Conservation (phyloP, 192 early-diverging fungal species). For the Linnemannia exigua region DNA sequence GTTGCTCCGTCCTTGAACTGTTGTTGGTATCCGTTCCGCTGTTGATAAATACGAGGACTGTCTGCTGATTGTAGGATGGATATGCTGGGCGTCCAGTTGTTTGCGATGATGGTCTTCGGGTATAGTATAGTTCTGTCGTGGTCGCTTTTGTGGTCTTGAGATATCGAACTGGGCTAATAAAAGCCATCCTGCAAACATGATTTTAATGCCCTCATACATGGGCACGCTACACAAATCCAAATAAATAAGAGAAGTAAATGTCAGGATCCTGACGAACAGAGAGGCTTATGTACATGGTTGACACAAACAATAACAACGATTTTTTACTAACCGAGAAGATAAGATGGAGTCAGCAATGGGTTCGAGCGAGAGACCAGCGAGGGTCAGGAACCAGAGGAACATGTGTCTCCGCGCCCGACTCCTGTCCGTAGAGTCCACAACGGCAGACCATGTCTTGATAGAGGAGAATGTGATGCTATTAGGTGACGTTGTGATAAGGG, state of each 20-base stretch:
- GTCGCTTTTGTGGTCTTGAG: slow-evolving; percentile 3
- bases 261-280: not conserved
- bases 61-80: not conserved
- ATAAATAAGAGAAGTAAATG: too few relatives aligned
- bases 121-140: not conserved
- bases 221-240: slow-evolving; percentile 12
- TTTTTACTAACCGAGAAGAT: slow-evolving; percentile 11
- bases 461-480: slow-evolving; percentile 42
- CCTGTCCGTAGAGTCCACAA: slow-evolving; percentile 32
- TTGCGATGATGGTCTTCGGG: not conserved
- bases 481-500: not conserved
- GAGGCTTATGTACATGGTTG: not conserved
- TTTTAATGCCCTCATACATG: slow-evolving; percentile 39
- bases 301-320: not conserved
- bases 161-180: slow-evolving; percentile 35
- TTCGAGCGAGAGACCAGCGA: slow-evolving; percentile 38
- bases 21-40: not conserved
- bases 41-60: not conserved
- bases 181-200: slow-evolving; percentile 41
- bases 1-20: not conserved
- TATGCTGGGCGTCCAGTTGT: not conserved
- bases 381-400: slow-evolving; percentile 43
- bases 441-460: slow-evolving; percentile 50
- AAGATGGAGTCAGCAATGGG: slow-evolving; percentile 39
- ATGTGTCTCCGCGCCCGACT: slow-evolving; percentile 32